Conservation (phyloP, 2,329 filamentous ascomycete genomes). For the Ascochyta lentis region DNA sequence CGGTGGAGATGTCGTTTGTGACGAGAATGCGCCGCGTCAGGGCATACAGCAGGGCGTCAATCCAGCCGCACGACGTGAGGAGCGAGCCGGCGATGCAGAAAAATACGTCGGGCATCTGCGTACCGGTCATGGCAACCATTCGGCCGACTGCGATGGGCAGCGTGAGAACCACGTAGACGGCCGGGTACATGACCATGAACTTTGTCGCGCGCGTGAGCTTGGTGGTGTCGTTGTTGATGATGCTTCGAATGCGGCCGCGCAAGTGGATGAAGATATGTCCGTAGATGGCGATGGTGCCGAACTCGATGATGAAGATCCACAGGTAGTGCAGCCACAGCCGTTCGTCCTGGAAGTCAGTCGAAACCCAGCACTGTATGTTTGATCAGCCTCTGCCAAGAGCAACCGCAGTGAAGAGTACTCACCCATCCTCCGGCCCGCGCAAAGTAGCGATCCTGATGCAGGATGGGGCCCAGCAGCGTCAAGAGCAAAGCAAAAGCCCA, state of each 20-base stretch:
- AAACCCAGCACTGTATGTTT: conserved; percentile 57
- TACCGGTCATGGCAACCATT: conserved; percentile 49
- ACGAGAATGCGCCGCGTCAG: conserved; percentile 51
- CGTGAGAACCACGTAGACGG: conserved; percentile 71
- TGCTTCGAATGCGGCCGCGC: conserved; percentile 52
- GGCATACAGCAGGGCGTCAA: conserved; percentile 53
- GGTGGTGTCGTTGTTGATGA: conserved; percentile 43
- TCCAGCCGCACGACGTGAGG: conserved; percentile 58
- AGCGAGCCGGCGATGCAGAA: conserved; percentile 67
- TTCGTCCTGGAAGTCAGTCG: conserved; percentile 51
- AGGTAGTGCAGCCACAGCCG: conserved; percentile 61
- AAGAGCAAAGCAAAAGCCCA: conserved; percentile 57
- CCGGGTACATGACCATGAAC: conserved; percentile 68
- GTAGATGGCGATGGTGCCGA: conserved; percentile 59
- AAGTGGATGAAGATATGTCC: conserved; percentile 58
- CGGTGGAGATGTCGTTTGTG: conserved; percentile 38
- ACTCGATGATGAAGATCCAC: conserved; percentile 62
- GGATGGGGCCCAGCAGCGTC: conserved; percentile 55
- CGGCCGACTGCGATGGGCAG: conserved; percentile 64
- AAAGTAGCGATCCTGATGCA: conserved; percentile 54
- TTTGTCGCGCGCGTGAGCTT: conserved; percentile 53
- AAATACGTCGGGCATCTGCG: conserved; percentile 58
- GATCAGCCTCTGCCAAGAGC: neutral
- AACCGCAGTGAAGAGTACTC: conserved; percentile 19
- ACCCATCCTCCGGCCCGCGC: conserved; percentile 61